These are phyloP conservation scores for Umbellularia californica DNA, from an alignment of 164 flowering plant genomes.

Conservation along the genomic window DNA sequence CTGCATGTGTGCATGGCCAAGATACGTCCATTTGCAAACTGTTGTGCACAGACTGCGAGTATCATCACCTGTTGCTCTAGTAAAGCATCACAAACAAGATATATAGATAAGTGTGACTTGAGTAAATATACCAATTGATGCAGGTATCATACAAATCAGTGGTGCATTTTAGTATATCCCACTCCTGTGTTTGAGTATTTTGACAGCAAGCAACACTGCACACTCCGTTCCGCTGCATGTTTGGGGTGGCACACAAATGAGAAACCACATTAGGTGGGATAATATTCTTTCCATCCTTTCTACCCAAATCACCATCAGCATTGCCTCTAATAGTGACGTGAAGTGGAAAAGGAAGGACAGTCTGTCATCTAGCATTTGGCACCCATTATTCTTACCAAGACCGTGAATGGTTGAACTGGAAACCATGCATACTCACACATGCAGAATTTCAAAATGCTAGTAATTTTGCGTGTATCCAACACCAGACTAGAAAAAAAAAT, in stretches of 20 bases:
- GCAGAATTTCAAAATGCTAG: background rate
- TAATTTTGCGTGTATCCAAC: background rate
- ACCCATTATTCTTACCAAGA: no score
- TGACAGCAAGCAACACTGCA: background rate
- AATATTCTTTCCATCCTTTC: background rate
- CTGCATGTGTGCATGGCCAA: slow-evolving; percentile 98
- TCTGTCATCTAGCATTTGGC: no score
- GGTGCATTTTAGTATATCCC: background rate
- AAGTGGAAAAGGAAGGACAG: background rate
- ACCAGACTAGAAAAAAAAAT: background rate
- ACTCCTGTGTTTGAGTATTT: background rate
- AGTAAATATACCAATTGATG: background rate
- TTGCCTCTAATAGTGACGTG: no score
- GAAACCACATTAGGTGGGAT: background rate
- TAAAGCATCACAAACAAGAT: slow-evolving; percentile 8
- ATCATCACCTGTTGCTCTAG: slow-evolving; percentile 97
- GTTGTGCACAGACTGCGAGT: slow-evolving; percentile 96
- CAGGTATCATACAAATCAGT: background rate
- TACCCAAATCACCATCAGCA: background rate
- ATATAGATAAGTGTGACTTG: background rate
- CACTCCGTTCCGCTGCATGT: background rate
- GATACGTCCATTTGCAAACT: slow-evolving; percentile 99
- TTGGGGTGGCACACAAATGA: background rate
- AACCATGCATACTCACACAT: no score
- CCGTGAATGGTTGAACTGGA: no score